A percentile compares a stretch with the other conserved stretches of the same genome.
Evolutionary conservation across 208 protist species (phyloP).

Genomic region (Acanthamoeba royreba): DNA sequence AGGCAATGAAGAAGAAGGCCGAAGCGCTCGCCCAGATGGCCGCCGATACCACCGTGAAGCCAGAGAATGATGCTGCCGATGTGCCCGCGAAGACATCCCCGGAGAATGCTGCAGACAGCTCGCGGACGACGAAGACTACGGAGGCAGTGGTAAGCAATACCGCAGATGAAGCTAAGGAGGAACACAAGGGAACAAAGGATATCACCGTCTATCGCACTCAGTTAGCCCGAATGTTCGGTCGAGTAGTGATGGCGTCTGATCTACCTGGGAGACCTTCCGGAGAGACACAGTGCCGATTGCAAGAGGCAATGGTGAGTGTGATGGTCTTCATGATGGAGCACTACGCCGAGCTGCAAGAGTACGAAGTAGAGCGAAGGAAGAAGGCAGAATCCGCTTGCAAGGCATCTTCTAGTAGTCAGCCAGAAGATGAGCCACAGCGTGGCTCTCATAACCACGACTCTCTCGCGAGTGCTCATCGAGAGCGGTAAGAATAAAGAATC

Average conservation of each 20-base stretch:
- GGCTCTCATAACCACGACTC: too few species aligned
- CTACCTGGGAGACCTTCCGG: neutral
- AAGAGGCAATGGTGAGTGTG: neutral
- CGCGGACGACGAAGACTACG: neutral
- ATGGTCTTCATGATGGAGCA: neutral
- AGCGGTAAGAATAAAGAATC: too few species aligned
- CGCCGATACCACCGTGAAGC: neutral
- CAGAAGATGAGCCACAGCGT: too few species aligned
- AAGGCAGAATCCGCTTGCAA: neutral
- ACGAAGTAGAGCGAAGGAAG: too few species aligned
- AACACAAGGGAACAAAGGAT: neutral
- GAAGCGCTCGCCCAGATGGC: neutral
- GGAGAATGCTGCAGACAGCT: neutral
- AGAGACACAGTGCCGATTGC: neutral
- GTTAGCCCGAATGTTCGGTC: neutral
- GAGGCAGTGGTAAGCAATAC: neutral
- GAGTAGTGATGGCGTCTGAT: neutral
- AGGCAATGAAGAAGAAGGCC: neutral
- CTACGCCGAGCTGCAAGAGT: neutral
- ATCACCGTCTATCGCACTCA: neutral
- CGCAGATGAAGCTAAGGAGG: neutral
- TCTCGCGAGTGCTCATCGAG: too few species aligned
- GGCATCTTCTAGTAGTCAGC: too few species aligned
- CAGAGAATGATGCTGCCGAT: neutral
- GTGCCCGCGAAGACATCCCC: neutral